These are phyloP conservation scores for Pseudopyricularia javanii DNA, from an alignment of 2,329 filamentous ascomycete genomes.

Conservation along the genomic window DNA sequence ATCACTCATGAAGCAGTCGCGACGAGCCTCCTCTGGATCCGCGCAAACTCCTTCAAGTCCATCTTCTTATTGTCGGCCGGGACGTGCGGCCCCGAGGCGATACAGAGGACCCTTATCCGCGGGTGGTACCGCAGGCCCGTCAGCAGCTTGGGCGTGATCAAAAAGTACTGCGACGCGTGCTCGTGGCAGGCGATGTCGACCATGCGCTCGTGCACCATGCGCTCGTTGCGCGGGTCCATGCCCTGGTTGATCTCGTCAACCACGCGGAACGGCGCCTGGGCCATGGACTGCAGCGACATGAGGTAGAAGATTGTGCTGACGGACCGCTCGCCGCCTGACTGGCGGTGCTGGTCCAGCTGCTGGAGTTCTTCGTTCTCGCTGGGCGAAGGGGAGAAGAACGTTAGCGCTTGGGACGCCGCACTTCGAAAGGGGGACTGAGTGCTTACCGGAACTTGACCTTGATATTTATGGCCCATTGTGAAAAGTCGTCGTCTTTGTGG, in stretches of 20 bases:
- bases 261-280: slow-evolving; percentile 89
- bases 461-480: slow-evolving; percentile 87
- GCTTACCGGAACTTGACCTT: slow-evolving; percentile 83
- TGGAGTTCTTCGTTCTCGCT: slow-evolving; percentile 74
- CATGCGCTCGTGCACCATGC: slow-evolving; percentile 96
- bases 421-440: slow-evolving; percentile 3
- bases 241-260: slow-evolving; percentile 99
- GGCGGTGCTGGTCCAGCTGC: slow-evolving; percentile 78
- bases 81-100: slow-evolving; percentile 75
- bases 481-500: slow-evolving; percentile 86
- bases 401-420: background rate
- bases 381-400: slow-evolving; percentile 7
- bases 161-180: slow-evolving; percentile 77
- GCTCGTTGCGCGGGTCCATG: slow-evolving; percentile 97
- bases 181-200: slow-evolving; percentile 91
- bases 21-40: slow-evolving; percentile 26
- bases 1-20: slow-evolving; percentile 11
- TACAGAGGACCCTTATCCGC: slow-evolving; percentile 88
- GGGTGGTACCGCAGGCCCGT: slow-evolving; percentile 73
- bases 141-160: slow-evolving; percentile 93
- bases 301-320: slow-evolving; percentile 98
- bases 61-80: slow-evolving; percentile 38
- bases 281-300: slow-evolving; percentile 91
- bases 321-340: slow-evolving; percentile 90
- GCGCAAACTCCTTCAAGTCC: slow-evolving; percentile 34